Percentiles rank a stretch among this genome's conserved stretches.
These are phyloP conservation scores for Excoecaria agallocha DNA, from an alignment of 345 rosid species.

Conservation along the genomic window DNA sequence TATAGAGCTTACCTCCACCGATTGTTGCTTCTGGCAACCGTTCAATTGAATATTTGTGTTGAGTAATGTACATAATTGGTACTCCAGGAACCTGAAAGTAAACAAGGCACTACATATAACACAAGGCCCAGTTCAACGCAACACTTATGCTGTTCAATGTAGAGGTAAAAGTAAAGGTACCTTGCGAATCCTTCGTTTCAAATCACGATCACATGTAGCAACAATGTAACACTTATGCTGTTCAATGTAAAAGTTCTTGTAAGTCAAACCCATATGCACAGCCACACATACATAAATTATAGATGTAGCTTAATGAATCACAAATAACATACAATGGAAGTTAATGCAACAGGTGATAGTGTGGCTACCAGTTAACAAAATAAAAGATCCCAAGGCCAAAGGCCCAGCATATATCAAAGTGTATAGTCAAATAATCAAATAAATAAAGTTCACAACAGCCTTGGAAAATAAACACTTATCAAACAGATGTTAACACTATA, in stretches of 20 bases:
- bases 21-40: constrained; percentile 93
- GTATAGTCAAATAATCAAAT: too few species aligned
- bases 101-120: background rate
- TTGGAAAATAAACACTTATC: too few species aligned
- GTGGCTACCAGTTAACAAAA: too few species aligned
- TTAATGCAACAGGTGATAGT: too few species aligned
- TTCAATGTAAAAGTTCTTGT: constrained; percentile 6
- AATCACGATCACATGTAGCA: constrained; percentile 93
- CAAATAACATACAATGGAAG: too few species aligned
- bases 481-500: too few species aligned
- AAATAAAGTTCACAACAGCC: too few species aligned
- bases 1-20: constrained; percentile 70
- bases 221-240: constrained; percentile 96
- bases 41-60: constrained; percentile 81
- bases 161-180: constrained; percentile 28
- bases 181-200: constrained; percentile 93
- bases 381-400: too few species aligned
- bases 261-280: background rate
- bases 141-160: background rate
- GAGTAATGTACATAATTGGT: constrained; percentile 82
- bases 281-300: background rate
- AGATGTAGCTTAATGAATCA: too few species aligned
- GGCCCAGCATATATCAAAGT: too few species aligned
- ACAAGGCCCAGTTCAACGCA: constrained; percentile 3
- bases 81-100: constrained; percentile 77